Evolutionary conservation across 305 asterid species (phyloP).

Genomic region (Andrographis paniculata): DNA sequence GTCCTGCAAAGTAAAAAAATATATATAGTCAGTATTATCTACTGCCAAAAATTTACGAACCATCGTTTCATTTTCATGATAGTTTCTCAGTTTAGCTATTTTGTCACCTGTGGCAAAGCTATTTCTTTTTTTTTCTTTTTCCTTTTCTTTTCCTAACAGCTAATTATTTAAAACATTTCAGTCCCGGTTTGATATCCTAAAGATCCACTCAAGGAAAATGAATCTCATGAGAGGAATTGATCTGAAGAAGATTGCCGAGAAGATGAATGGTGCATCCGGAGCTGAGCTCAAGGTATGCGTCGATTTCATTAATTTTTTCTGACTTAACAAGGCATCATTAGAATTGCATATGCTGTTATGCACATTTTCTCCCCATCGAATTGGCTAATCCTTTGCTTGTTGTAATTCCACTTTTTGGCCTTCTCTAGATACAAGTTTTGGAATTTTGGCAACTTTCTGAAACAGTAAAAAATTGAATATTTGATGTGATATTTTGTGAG

Average conservation of each 20-base stretch:
- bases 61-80: too few species aligned
- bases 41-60: too few species aligned
- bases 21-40: too few species aligned
- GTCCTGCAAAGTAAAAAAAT: too few species aligned
- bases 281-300: constrained; percentile 77
- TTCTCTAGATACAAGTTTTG: too few species aligned
- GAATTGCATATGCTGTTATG: too few species aligned
- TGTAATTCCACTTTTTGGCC: too few species aligned
- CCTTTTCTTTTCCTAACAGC: not conserved
- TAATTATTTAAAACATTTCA: constrained; percentile 21
- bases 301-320: not conserved
- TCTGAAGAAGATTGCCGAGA: constrained; percentile 84
- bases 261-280: constrained; percentile 97
- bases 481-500: too few species aligned
- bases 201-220: constrained; percentile 81
- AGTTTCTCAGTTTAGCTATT: not conserved
- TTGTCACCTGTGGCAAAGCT: not conserved
- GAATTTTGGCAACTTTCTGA: too few species aligned
- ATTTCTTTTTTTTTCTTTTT: not conserved
- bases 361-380: too few species aligned
- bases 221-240: constrained; percentile 89
- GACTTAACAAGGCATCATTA: not conserved
- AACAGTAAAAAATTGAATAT: too few species aligned
- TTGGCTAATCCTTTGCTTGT: too few species aligned
- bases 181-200: constrained; percentile 73